Evolutionary conservation across 2,329 filamentous ascomycete genomes (phyloP).

Genomic region (Albophoma yamanashiensis): DNA sequence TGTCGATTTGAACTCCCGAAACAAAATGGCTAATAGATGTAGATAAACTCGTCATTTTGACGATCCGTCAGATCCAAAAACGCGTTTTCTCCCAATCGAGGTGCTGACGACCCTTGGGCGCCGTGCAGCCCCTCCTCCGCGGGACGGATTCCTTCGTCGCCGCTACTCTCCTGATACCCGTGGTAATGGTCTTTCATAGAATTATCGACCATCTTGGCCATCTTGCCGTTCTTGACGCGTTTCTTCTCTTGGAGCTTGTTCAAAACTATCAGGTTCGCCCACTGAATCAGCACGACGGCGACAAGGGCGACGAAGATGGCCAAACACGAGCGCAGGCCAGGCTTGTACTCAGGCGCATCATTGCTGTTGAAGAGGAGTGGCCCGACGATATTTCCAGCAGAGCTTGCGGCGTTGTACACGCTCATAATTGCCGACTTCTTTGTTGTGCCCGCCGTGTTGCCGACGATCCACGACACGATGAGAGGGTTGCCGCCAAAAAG

Average conservation of each 20-base stretch:
- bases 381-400: constrained; percentile 56
- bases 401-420: constrained; percentile 50
- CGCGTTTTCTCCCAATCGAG: constrained; percentile 33
- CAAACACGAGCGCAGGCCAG: constrained; percentile 44
- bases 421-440: constrained; percentile 57
- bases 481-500: constrained; percentile 56
- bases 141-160: constrained; percentile 1
- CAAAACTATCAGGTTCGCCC: constrained; percentile 40
- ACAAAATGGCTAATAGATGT: constrained; percentile 35
- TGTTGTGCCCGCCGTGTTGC: constrained; percentile 56
- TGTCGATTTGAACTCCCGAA: background rate
- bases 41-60: constrained; percentile 59
- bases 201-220: constrained; percentile 44
- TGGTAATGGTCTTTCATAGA: constrained; percentile 48
- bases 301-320: constrained; percentile 43
- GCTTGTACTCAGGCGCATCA: constrained; percentile 48
- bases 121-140: constrained; percentile 15
- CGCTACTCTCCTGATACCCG: constrained; percentile 5
- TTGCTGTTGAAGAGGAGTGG: constrained; percentile 48
- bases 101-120: constrained; percentile 7
- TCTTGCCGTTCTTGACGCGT: constrained; percentile 49
- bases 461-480: constrained; percentile 58
- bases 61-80: constrained; percentile 53
- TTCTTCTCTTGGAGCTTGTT: constrained; percentile 45
- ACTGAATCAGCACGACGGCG: constrained; percentile 41